phyloP scores from a whole-genome alignment of 192 early-diverging fungal genomes.

The Dimargaris xerosporica region DNA sequence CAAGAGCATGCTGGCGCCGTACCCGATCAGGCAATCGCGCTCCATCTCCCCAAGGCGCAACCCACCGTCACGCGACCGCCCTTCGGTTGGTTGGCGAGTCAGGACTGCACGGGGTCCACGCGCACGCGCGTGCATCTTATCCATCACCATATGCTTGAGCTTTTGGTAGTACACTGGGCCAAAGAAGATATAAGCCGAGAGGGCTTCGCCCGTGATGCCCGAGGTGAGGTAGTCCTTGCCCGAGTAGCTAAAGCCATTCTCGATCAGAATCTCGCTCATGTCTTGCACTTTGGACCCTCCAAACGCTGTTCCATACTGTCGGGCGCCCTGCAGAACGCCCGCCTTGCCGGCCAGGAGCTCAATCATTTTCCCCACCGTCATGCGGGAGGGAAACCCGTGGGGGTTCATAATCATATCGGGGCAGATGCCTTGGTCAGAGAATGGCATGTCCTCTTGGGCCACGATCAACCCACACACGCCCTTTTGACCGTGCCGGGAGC shows the following conservation, averaged over 20 bases:
- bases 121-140: conserved; percentile 96
- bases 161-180: conserved; percentile 96
- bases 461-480: conserved; percentile 95
- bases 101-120: conserved; percentile 79
- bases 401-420: conserved; percentile 99
- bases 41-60: conserved; percentile 98
- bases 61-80: conserved; percentile 91
- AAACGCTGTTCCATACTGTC: conserved; percentile 95
- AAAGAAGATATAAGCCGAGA: conserved; percentile 92
- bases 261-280: conserved; percentile 83
- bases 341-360: conserved; percentile 94
- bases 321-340: conserved; percentile 73
- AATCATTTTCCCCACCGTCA: conserved; percentile 99
- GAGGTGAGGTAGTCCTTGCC: conserved; percentile 95
- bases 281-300: conserved; percentile 90
- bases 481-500: conserved; percentile 95
- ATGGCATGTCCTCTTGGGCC: conserved; percentile 95
- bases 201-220: conserved; percentile 75
- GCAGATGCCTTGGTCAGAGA: conserved; percentile 71
- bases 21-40: conserved; percentile 93
- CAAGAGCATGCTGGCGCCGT: conserved; percentile 84
- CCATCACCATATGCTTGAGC: conserved; percentile 98
- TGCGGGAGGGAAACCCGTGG: conserved; percentile 95
- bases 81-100: conserved; percentile 94
- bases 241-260: conserved; percentile 88